Evolutionary conservation across 306 rosid genomes (phyloP).

Genomic region (Castanea mollissima): DNA sequence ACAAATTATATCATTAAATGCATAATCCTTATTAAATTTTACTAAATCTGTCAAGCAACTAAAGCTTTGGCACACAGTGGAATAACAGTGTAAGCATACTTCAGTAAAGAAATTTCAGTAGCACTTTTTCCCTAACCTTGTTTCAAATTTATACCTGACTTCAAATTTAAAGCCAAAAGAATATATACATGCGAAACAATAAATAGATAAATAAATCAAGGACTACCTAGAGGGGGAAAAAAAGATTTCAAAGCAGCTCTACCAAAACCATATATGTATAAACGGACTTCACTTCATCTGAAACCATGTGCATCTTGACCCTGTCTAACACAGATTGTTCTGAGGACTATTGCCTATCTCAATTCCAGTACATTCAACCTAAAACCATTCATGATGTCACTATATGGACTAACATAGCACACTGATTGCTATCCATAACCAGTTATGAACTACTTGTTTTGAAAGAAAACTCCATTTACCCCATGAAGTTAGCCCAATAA

Average conservation of each 20-base stretch:
- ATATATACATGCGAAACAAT: neutral
- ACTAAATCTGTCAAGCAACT: neutral
- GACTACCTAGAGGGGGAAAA: neutral
- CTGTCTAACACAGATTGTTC: neutral
- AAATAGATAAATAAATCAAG: neutral
- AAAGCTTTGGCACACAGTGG: neutral
- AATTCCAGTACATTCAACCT: neutral
- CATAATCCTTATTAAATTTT: neutral
- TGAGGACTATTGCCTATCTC: neutral
- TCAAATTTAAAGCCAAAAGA: neutral
- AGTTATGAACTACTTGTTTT: neutral
- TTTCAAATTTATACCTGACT: neutral
- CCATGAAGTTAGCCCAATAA: neutral
- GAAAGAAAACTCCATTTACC: neutral
- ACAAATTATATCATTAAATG: neutral
- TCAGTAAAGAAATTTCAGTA: neutral
- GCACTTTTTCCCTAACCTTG: neutral
- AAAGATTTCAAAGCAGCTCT: constrained; percentile 11
- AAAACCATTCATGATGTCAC: neutral
- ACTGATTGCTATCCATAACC: neutral
- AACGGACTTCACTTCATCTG: constrained; percentile 5
- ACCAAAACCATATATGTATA: neutral
- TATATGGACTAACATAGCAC: neutral
- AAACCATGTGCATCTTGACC: constrained; percentile 5
- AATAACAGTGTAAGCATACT: neutral